Percentiles rank a stretch among this genome's conserved stretches.
Conservation (phyloP, 768 basidiomycete genomes). For the Lyophyllum shimeji region DNA sequence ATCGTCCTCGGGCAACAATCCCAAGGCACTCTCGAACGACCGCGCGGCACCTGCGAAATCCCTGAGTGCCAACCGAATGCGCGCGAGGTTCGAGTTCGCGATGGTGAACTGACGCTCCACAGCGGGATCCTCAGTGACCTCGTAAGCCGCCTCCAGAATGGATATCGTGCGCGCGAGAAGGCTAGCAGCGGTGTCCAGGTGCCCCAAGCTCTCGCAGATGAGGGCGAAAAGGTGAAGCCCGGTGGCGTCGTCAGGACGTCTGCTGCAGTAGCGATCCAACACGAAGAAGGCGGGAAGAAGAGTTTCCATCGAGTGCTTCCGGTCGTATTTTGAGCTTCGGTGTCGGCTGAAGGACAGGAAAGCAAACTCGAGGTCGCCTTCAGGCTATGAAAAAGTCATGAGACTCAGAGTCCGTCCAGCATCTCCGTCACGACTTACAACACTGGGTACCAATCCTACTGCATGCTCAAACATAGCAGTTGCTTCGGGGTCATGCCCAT, state of each 20-base stretch:
- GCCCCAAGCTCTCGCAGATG: slow-evolving; percentile 81
- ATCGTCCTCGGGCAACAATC: slow-evolving; percentile 58
- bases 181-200: slow-evolving; percentile 56
- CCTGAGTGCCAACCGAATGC: slow-evolving; percentile 62
- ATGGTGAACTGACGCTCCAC: slow-evolving; percentile 80
- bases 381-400: slow-evolving; percentile 51
- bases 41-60: slow-evolving; percentile 63
- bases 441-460: slow-evolving; percentile 51
- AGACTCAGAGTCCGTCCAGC: background rate
- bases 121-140: slow-evolving; percentile 76
- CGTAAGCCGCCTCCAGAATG: slow-evolving; percentile 85
- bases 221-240: slow-evolving; percentile 85
- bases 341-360: slow-evolving; percentile 50
- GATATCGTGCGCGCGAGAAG: slow-evolving; percentile 61
- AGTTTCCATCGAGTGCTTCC: slow-evolving; percentile 32
- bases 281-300: slow-evolving; percentile 82
- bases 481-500: slow-evolving; percentile 61
- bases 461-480: slow-evolving; percentile 74
- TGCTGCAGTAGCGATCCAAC: slow-evolving; percentile 71
- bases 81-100: slow-evolving; percentile 79
- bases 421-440: slow-evolving; percentile 43
- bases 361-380: slow-evolving; percentile 79
- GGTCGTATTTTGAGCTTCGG: slow-evolving; percentile 14
- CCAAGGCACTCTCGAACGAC: slow-evolving; percentile 71
- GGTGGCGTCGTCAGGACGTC: slow-evolving; percentile 64